Base-by-base conservation (phyloP, 768 basidiomycete species). In the Paxillus rubicundulus region DNA sequence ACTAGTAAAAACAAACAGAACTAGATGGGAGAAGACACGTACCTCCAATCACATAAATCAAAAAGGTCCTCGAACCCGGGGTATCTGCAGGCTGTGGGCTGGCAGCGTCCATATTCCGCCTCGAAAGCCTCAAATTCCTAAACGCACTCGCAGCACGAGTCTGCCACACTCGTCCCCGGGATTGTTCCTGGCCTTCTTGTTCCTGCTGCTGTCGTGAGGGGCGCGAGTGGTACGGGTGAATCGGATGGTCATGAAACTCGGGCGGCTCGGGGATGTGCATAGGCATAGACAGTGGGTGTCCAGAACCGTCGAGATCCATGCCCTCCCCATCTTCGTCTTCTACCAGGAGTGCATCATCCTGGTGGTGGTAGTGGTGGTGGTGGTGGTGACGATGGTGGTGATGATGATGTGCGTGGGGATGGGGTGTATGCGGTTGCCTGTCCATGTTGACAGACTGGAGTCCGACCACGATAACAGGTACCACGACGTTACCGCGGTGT, bases 21-120 rank as follows among this genome's bases (percentile, higher is more conserved):
- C 2, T 36, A 18, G 14, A 30, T 21, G 4, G 9, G 14, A 12
- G 40, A 13, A 45, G 33, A 47, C 44, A 68, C 78, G 45, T 55
- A 82, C 87, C 88, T 46, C 89, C 89, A 65, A 92, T 89, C 54
- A 95, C 92, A 71, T 92, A 94, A 51, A 95, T 92, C 68, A 93
- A 75, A 71, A 93, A 93, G 16, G 90, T 93, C 57, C 90, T 58
- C 33, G 55, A 59, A 45, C 63, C 57, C 24, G 55, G 55, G 2
- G 67, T 49, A 34, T 65, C 62, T 42, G 47, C 60, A 9, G 62
- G 53, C 39, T 54, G 63, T n/a, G 65, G 62, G 34, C 54, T 52
- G 24, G 55, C 50, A 32, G 62, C 43, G 10, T 61, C 59, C 34
- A 57, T 51, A 13, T 56, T 59, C 53, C 63, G 62, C 46, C 64